These are phyloP conservation scores for Paspalum vaginatum DNA, from an alignment of 176 grass and related monocot genomes.

Conservation along the genomic window DNA sequence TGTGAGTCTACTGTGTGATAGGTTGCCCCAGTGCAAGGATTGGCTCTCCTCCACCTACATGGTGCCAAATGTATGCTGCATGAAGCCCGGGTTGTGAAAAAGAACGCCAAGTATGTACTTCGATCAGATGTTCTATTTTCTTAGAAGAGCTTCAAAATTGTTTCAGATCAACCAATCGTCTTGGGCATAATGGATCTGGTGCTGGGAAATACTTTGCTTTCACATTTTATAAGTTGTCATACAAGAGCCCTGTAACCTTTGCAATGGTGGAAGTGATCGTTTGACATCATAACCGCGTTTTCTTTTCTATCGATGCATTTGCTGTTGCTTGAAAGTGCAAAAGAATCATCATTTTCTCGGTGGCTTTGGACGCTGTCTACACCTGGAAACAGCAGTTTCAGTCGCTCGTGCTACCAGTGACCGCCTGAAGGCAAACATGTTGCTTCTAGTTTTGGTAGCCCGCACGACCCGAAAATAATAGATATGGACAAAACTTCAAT, in stretches of 20 bases:
- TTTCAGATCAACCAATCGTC: not conserved
- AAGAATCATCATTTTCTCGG: not conserved
- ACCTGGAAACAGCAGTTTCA: not conserved
- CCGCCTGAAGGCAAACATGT: not conserved
- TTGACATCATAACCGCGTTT: not conserved
- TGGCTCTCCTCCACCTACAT: conserved; percentile 89
- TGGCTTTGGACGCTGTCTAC: not conserved
- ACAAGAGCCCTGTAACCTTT: not conserved
- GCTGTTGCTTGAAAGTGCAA: not conserved
- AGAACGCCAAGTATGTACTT: conserved; percentile 81
- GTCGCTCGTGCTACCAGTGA: not conserved
- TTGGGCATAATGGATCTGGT: not conserved
- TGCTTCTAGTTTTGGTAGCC: not conserved
- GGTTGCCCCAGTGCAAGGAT: conserved; percentile 83
- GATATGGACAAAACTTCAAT: not conserved
- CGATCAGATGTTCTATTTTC: conserved; percentile 85
- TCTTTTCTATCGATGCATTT: not conserved
- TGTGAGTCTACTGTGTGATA: conserved; percentile 36
- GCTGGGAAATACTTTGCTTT: conserved; percentile 11
- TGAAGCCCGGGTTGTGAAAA: conserved; percentile 83
- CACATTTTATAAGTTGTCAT: not conserved
- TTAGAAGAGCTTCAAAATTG: conserved; percentile 33
- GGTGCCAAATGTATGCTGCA: conserved; percentile 96
- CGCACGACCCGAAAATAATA: not conserved
- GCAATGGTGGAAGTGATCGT: conserved; percentile 9